Evolutionary conservation across 2,329 filamentous ascomycete species (phyloP).

Genomic region (Fusarium verticillioides): DNA sequence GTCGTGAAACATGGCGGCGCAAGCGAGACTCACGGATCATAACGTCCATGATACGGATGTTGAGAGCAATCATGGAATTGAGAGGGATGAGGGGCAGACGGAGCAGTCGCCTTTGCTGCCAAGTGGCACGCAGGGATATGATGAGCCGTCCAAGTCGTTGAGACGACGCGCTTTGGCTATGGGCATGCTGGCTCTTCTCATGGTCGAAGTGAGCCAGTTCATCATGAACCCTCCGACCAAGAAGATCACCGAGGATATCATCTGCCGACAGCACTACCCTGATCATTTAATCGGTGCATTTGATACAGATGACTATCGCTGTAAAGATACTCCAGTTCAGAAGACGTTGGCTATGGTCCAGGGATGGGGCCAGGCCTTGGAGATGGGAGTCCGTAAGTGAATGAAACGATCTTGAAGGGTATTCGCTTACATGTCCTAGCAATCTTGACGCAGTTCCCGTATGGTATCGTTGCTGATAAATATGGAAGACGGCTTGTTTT

Average conservation of each 20-base stretch:
- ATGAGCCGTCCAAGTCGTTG: constrained; percentile 42
- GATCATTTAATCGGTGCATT: constrained; percentile 48
- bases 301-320: constrained; percentile 54
- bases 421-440: constrained; percentile 41
- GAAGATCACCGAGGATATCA: constrained; percentile 63
- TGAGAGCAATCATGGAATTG: constrained; percentile 18
- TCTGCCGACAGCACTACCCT: constrained; percentile 62
- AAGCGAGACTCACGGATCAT: not conserved
- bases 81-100: not conserved
- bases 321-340: constrained; percentile 63
- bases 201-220: constrained; percentile 56
- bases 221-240: constrained; percentile 56
- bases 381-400: constrained; percentile 58
- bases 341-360: constrained; percentile 62
- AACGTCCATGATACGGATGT: constrained; percentile 9
- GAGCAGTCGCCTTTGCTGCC: constrained; percentile 40
- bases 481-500: constrained; percentile 57
- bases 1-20: constrained; percentile 4
- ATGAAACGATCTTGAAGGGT: accelerated
- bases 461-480: constrained; percentile 59
- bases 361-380: constrained; percentile 58
- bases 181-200: constrained; percentile 54
- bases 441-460: constrained; percentile 58
- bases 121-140: constrained; percentile 21
- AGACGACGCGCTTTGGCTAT: constrained; percentile 47